These are phyloP conservation scores for Panaeolus papilionaceus DNA, from an alignment of 768 basidiomycete genomes.

Conservation along the genomic window DNA sequence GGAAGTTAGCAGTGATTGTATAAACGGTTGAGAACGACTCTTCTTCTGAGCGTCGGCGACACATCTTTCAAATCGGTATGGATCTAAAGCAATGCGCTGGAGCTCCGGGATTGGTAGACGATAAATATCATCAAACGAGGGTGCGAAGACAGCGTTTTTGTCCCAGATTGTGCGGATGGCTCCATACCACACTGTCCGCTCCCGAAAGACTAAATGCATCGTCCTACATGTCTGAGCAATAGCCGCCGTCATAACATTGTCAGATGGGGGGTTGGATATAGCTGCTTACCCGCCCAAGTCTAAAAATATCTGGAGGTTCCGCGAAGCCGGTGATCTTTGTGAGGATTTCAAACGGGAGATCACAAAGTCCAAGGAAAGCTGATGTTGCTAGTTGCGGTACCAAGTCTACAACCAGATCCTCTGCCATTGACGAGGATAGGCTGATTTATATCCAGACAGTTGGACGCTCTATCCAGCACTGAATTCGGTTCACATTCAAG, in stretches of 20 bases:
- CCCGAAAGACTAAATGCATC: neutral
- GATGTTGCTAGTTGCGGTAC: neutral
- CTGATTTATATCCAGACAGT: neutral
- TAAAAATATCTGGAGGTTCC: conserved; percentile 9
- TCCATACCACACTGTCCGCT: neutral
- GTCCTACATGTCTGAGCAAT: neutral
- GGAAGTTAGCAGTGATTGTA: neutral
- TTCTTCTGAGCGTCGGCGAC: neutral
- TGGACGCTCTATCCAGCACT: neutral
- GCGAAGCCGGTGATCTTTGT: neutral
- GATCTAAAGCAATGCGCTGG: neutral
- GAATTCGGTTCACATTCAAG: neutral
- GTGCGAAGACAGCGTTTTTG: neutral
- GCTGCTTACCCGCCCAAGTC: neutral
- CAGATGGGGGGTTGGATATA: neutral
- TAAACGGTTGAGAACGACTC: neutral
- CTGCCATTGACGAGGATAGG: neutral
- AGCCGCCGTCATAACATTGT: neutral
- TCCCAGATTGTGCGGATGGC: neutral
- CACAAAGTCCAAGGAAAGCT: neutral
- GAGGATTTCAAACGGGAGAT: conserved; percentile 4
- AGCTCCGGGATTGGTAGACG: neutral
- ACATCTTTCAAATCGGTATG: neutral
- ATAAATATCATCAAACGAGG: neutral
- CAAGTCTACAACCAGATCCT: neutral